These are phyloP conservation scores for Senna siamea DNA, from an alignment of 306 rosid genomes.

Conservation along the genomic window DNA sequence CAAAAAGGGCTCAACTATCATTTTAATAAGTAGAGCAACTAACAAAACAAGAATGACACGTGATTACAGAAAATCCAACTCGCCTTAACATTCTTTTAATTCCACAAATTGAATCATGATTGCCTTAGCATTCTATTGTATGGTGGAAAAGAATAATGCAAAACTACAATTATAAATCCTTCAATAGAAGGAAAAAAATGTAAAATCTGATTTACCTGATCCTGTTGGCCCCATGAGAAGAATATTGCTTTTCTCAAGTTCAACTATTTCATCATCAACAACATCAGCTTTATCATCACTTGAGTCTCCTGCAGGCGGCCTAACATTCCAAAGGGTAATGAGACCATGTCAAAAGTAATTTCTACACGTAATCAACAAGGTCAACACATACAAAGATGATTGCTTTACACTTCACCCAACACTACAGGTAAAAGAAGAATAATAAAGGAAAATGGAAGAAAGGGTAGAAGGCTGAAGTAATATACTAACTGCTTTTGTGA, in stretches of 20 bases:
- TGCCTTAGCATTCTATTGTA: constrained; percentile 12
- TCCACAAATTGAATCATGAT: constrained; percentile 20
- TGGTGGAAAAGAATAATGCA: constrained; percentile 6
- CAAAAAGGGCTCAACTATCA: constrained; percentile 8
- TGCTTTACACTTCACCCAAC: constrained; percentile 8
- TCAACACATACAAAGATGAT: not conserved
- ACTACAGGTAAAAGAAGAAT: not conserved
- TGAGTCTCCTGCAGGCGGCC: constrained; percentile 88
- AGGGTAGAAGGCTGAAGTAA: constrained; percentile 27
- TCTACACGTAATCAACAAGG: constrained; percentile 14
- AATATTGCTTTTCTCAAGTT: constrained; percentile 94
- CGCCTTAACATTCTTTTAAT: not conserved
- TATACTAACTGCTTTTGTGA: constrained; percentile 64
- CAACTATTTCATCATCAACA: constrained; percentile 78
- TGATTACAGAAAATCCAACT: not conserved
- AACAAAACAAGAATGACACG: constrained; percentile 20
- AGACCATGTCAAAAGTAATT: constrained; percentile 42
- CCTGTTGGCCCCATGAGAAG: constrained; percentile 99
- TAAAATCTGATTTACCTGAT: constrained; percentile 69
- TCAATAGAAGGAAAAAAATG: constrained; percentile 9
- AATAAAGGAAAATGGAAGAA: not conserved
- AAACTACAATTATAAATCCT: not conserved
- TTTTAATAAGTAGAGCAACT: constrained; percentile 11
- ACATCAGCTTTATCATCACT: constrained; percentile 48
- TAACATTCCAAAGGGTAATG: constrained; percentile 58